Evolutionary conservation across 768 basidiomycete genomes (phyloP), one percentile per base, ranked within the genome.

Genomic region (Trichaptum fuscoviolaceum): DNA sequence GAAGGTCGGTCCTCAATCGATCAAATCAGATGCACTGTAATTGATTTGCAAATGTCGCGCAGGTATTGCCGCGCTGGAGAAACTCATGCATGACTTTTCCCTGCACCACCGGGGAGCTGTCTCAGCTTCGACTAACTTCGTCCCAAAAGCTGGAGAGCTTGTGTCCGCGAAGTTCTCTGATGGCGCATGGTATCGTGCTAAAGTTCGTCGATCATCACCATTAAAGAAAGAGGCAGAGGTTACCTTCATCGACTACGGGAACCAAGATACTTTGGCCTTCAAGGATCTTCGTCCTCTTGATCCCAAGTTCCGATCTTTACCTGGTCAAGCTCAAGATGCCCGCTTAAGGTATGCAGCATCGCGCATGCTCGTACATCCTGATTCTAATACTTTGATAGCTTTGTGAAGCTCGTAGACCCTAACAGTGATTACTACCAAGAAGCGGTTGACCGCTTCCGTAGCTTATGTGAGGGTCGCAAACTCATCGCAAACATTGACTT

Each of bases 161-260:
- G 93, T 99, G 20, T 94, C 93, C 15, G 96, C 95, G 20, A 95
- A 95, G 74, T 98, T 98, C 78, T 92, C 91, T 62, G 92, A 97
- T 72, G 93, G 93, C 8, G 82, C 89, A 62, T 99, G 96, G 97
- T 98, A 99, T 77, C 91, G 96, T 63, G 96, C 96, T 58, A 92
- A 88, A 79, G 89, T 98, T 67, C 90, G 91, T 64, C 85, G 92
- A 24, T 80, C 86, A n/a, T 96, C 93, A 59, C 87, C 93, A 4
- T 71, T 92, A 57, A 97, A 96, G 79, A 95, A 91, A 74, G 94
- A 97, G 77, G 95, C 94, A 7, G 93, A 97, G 75, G 90, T 99
- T 35, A 89, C 90, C 8, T 98, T 98, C 79, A 96, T 98, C 70
- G 91, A 93, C 75, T 93, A 96, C 73, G 96, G 96, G 35, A 99